phyloP scores from a whole-genome alignment of 805 yeast species.

The Myxozyma neotropica region DNA sequence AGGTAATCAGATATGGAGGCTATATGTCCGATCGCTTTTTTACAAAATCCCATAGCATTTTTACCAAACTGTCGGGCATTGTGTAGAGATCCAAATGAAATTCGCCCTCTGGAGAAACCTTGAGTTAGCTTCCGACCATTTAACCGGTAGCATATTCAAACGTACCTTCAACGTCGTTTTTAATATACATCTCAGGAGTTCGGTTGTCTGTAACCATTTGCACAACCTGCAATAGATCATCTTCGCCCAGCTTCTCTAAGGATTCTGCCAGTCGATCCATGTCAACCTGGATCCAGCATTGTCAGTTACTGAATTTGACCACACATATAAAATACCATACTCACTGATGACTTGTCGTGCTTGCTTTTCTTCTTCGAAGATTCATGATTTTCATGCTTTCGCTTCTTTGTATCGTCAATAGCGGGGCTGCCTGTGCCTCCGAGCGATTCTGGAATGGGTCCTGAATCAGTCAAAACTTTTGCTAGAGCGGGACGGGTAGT shows the following conservation, averaged over 20 bases:
- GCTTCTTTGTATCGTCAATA: slow-evolving; percentile 40
- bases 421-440: slow-evolving; percentile 36
- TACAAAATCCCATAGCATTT: slow-evolving; percentile 93
- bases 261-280: no score
- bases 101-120: slow-evolving; percentile 74
- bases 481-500: slow-evolving; percentile 74
- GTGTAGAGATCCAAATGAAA: slow-evolving; percentile 95
- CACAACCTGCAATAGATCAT: no score
- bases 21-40: slow-evolving; percentile 46
- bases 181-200: slow-evolving; percentile 92
- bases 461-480: slow-evolving; percentile 74
- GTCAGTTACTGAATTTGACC: no score
- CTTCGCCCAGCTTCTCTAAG: no score
- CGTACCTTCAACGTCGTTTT: slow-evolving; percentile 78
- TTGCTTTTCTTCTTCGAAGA: slow-evolving; percentile 44
- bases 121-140: no score
- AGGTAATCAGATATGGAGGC: no score
- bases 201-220: no score
- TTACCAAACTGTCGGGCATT: slow-evolving; percentile 84
- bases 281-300: no score
- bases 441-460: slow-evolving; percentile 66
- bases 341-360: slow-evolving; percentile 50
- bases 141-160: no score
- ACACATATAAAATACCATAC: no score
- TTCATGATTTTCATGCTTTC: slow-evolving; percentile 44